Conservation (phyloP, 176 grass and related monocot species). For the Bromus sterilis region DNA sequence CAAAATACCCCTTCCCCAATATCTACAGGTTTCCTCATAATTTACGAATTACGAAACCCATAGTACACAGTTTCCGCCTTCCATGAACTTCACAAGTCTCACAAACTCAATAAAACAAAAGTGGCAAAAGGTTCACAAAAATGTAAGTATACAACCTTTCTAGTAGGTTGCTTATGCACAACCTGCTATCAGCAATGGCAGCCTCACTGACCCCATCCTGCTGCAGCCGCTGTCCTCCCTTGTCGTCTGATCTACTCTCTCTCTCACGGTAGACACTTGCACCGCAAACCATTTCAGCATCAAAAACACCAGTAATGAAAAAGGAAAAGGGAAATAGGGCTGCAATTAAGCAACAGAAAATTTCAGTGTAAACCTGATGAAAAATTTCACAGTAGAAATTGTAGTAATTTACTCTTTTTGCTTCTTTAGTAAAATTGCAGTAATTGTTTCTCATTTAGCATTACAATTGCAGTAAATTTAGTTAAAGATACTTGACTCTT, state of each 20-base stretch:
- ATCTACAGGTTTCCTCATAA: background rate
- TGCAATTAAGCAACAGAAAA: too few relatives aligned
- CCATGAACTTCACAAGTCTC: background rate
- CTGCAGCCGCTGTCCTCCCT: constrained; percentile 66
- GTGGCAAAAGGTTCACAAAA: background rate
- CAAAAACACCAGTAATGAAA: too few relatives aligned
- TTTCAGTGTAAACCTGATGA: too few relatives aligned
- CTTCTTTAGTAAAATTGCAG: too few relatives aligned
- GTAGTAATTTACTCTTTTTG: too few relatives aligned
- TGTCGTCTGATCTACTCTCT: constrained; percentile 92
- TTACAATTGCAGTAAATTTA: too few relatives aligned
- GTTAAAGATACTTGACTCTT: too few relatives aligned
- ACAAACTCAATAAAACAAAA: constrained; percentile 1
- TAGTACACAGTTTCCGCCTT: background rate
- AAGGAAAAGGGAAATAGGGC: too few relatives aligned
- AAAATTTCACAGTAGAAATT: too few relatives aligned
- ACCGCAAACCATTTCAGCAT: constrained; percentile 11
- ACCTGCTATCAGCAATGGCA: constrained; percentile 65
- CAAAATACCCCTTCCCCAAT: background rate
- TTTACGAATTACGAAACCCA: background rate
- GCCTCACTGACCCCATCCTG: constrained; percentile 56
- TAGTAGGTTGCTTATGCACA: background rate
- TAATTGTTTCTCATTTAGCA: too few relatives aligned
- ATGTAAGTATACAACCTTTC: background rate
- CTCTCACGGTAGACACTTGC: constrained; percentile 86